Evolutionary conservation across 139 green algal species (phyloP).

Genomic region (Picochlorum costavermella): DNA sequence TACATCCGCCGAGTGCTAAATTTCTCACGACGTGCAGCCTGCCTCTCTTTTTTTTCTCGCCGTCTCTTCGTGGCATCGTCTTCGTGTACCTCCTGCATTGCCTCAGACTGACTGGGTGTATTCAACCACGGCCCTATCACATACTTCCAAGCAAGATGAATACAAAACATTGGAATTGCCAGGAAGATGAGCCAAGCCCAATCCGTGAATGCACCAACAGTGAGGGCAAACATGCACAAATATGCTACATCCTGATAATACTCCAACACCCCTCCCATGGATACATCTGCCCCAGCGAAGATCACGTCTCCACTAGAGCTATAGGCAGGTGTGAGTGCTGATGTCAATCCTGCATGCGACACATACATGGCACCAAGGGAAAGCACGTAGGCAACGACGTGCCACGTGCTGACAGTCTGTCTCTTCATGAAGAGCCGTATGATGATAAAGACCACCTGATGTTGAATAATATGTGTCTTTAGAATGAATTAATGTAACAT

Average conservation of each 20-base stretch:
- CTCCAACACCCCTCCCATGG: slow-evolving; percentile 41
- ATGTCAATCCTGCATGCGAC: slow-evolving; percentile 39
- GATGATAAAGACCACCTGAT: slow-evolving; percentile 19
- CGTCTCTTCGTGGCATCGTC: slow-evolving; percentile 22
- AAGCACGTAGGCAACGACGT: slow-evolving; percentile 25
- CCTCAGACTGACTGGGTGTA: not conserved
- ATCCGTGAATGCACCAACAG: slow-evolving; percentile 28
- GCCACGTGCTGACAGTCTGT: slow-evolving; percentile 1
- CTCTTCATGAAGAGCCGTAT: slow-evolving; percentile 29
- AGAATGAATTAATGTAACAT: not conserved
- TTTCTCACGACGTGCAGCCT: slow-evolving; percentile 21
- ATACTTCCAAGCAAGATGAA: slow-evolving; percentile 10
- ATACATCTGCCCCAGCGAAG: slow-evolving; percentile 56
- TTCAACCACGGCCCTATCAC: slow-evolving; percentile 31
- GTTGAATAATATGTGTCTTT: not conserved
- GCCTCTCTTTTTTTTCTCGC: slow-evolving; percentile 43
- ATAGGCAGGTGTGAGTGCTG: slow-evolving; percentile 36
- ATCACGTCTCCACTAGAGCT: slow-evolving; percentile 45
- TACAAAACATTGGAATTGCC: slow-evolving; percentile 23
- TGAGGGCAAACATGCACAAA: slow-evolving; percentile 51
- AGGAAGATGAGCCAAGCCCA: slow-evolving; percentile 44
- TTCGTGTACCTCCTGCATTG: slow-evolving; percentile 4
- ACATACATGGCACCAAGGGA: slow-evolving; percentile 24
- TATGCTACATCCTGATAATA: slow-evolving; percentile 73
- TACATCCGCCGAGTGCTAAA: slow-evolving; percentile 11